Evolutionary conservation across 768 basidiomycete genomes (phyloP).

Genomic region (Mycena galericulata): DNA sequence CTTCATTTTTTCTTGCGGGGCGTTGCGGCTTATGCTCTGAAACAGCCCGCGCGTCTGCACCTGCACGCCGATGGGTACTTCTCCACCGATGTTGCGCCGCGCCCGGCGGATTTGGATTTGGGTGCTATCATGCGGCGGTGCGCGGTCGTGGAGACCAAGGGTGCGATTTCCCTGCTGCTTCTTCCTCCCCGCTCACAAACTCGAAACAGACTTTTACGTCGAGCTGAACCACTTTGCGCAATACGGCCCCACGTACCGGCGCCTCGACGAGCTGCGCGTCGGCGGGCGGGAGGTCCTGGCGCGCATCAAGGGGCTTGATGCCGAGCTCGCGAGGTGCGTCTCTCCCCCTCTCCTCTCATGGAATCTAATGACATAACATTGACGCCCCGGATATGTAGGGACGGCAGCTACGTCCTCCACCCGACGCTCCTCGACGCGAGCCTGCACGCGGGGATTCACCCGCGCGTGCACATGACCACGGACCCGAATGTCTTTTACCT

Average conservation of each 20-base stretch:
- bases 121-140: neutral
- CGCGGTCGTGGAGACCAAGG: neutral
- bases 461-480: conserved; percentile 36
- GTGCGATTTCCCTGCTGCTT: neutral
- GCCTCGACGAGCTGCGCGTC: neutral
- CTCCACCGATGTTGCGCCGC: neutral
- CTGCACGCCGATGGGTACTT: conserved; percentile 8
- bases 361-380: too few relatives aligned
- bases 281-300: neutral
- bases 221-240: neutral
- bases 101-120: neutral
- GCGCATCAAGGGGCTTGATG: neutral
- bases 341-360: neutral
- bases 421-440: conserved; percentile 47
- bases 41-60: neutral
- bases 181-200: neutral
- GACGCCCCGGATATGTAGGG: too few relatives aligned
- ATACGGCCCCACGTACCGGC: conserved; percentile 7
- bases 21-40: too few relatives aligned
- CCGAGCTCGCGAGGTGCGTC: neutral
- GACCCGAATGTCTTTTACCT: conserved; percentile 40
- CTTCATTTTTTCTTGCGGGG: too few relatives aligned
- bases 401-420: conserved; percentile 38
- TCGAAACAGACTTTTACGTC: neutral
- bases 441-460: conserved; percentile 40